A percentile compares a stretch with the other conserved stretches of the same genome.
Conservation (phyloP, 768 basidiomycete species). For the Tricholoma sp. region DNA sequence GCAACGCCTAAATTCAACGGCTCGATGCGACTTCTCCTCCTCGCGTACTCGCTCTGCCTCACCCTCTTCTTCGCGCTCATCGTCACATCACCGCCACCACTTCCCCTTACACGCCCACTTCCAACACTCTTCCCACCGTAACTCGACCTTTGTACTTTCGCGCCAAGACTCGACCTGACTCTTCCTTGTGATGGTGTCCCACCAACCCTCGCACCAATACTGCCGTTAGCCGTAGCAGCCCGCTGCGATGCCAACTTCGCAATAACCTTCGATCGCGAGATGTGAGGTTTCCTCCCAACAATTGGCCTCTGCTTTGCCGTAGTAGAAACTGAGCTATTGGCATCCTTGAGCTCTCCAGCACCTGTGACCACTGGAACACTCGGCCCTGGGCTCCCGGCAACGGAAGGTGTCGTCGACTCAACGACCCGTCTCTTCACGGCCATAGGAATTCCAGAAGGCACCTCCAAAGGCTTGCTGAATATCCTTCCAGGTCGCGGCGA, state of each 20-base stretch:
- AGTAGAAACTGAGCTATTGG: not conserved
- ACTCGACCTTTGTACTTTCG: constrained; percentile 35
- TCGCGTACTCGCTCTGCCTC: constrained; percentile 71
- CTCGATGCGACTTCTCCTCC: constrained; percentile 44
- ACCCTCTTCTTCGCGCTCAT: constrained; percentile 69
- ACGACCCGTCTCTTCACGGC: constrained; percentile 26
- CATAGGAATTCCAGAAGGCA: constrained; percentile 34
- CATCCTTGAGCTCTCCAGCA: not conserved
- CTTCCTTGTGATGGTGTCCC: constrained; percentile 21
- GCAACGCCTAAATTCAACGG: constrained; percentile 4
- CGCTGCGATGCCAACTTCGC: constrained; percentile 72
- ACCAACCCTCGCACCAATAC: constrained; percentile 3
- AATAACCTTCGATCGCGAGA: constrained; percentile 78
- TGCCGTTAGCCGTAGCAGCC: constrained; percentile 28
- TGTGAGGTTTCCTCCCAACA: constrained; percentile 61
- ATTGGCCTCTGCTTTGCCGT: constrained; percentile 25
- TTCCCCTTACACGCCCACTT: constrained; percentile 26
- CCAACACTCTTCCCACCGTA: constrained; percentile 27
- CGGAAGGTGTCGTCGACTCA: not conserved
- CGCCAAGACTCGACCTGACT: constrained; percentile 50
- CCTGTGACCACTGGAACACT: not conserved
- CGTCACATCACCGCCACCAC: constrained; percentile 32
- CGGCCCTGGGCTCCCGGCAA: not conserved
- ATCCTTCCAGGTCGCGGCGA: constrained; percentile 32
- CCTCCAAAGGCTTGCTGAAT: constrained; percentile 48